Percentiles rank a stretch among this genome's conserved stretches.
Conservation (phyloP, 1,139 yeast genomes). For the Kurtzmaniella quercitrusa region DNA sequence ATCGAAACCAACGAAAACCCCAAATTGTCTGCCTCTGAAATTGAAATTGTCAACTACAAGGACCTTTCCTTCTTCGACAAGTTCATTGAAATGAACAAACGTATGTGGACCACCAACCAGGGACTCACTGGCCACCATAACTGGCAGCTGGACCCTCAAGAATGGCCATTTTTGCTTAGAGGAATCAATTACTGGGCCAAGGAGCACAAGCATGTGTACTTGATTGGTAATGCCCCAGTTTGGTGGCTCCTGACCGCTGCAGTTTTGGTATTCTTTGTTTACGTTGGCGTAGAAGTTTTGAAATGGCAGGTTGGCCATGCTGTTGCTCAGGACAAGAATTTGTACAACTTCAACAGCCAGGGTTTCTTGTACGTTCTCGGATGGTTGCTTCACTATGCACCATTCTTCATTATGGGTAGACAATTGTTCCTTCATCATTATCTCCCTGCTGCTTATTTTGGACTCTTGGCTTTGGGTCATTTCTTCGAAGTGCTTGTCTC, state of each 20-base stretch:
- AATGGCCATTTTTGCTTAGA: constrained; percentile 86
- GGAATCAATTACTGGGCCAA: constrained; percentile 95
- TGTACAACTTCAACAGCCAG: constrained; percentile 69
- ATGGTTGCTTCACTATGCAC: constrained; percentile 80
- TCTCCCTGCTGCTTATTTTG: constrained; percentile 86
- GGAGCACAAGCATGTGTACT: constrained; percentile 73
- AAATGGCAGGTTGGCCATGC: constrained; percentile 72
- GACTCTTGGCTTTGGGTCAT: constrained; percentile 80
- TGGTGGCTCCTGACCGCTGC: constrained; percentile 84
- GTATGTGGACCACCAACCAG: constrained; percentile 89
- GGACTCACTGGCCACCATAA: constrained; percentile 81
- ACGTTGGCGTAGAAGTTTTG: constrained; percentile 51
- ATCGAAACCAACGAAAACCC: constrained; percentile 69
- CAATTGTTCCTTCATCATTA: constrained; percentile 93
- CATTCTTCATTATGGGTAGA: constrained; percentile 91
- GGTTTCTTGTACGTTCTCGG: constrained; percentile 68
- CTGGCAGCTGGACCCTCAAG: constrained; percentile 82
- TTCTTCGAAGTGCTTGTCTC: constrained; percentile 65
- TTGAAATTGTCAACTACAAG: constrained; percentile 51
- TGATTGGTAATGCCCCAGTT: constrained; percentile 82
- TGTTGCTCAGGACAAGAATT: constrained; percentile 48
- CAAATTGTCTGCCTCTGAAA: constrained; percentile 18
- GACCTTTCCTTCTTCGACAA: constrained; percentile 63
- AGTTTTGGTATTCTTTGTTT: constrained; percentile 50
- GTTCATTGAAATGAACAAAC: constrained; percentile 71